Evolutionary conservation across 495 filamentous ascomycete species (phyloP).

Genomic region (Penicillium robsamsonii): DNA sequence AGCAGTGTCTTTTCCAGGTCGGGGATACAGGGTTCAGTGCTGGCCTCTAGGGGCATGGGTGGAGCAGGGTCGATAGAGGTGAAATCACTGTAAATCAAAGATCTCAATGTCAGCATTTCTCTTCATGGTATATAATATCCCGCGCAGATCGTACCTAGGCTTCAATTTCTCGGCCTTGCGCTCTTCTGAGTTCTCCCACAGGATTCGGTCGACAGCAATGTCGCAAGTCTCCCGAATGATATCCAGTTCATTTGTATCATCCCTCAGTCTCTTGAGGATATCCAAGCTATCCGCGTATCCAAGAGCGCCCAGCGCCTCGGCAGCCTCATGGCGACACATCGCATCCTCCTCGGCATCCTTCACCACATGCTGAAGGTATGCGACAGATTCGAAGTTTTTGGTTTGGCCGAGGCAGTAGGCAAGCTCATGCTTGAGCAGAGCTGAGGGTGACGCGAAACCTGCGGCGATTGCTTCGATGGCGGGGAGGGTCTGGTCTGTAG

Average conservation of each 20-base stretch:
- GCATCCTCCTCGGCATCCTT: slow-evolving; percentile 75
- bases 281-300: slow-evolving; percentile 69
- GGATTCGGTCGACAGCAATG: slow-evolving; percentile 88
- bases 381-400: slow-evolving; percentile 66
- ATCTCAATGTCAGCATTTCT: slow-evolving; percentile 13
- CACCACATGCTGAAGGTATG: slow-evolving; percentile 73
- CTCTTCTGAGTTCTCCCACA: slow-evolving; percentile 82
- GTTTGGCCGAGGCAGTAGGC: slow-evolving; percentile 97
- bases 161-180: slow-evolving; percentile 70
- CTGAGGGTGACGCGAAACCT: slow-evolving; percentile 79
- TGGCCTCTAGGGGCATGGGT: slow-evolving; percentile 64
- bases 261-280: slow-evolving; percentile 66
- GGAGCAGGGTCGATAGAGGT: slow-evolving; percentile 95
- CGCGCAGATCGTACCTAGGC: slow-evolving; percentile 58
- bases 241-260: slow-evolving; percentile 66
- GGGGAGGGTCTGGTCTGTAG: slow-evolving; percentile 58
- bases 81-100: slow-evolving; percentile 65
- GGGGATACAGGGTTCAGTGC: slow-evolving; percentile 57
- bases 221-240: slow-evolving; percentile 96
- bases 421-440: slow-evolving; percentile 88
- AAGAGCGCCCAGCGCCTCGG: slow-evolving; percentile 89
- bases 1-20: slow-evolving; percentile 74
- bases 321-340: slow-evolving; percentile 97
- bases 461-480: slow-evolving; percentile 94
- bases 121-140: not conserved